Percentiles rank a stretch among this genome's conserved stretches.
phyloP scores from a whole-genome alignment of 495 filamentous ascomycete species.

The Darksidea phi region DNA sequence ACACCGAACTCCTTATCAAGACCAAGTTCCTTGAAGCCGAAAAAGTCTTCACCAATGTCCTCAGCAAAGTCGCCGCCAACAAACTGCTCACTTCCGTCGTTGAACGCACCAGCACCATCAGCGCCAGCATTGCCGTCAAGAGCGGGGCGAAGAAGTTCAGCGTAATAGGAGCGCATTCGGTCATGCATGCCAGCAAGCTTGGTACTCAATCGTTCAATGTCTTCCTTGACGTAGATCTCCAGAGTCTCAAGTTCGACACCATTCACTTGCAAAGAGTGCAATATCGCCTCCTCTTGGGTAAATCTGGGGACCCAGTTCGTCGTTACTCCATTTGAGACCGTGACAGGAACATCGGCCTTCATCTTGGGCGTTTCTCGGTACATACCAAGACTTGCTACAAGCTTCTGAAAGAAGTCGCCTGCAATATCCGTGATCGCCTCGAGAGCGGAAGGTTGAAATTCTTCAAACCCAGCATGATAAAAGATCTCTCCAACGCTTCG shows the following conservation, averaged over 20 bases:
- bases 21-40: constrained; percentile 94
- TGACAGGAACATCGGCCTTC: constrained; percentile 48
- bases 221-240: constrained; percentile 88
- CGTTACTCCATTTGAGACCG: constrained; percentile 42
- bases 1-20: constrained; percentile 86
- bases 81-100: constrained; percentile 96
- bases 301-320: constrained; percentile 62
- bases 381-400: constrained; percentile 71
- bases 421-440: constrained; percentile 90
- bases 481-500: constrained; percentile 91
- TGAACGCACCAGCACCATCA: constrained; percentile 87
- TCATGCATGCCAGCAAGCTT: constrained; percentile 86
- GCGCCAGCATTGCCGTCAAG: constrained; percentile 68
- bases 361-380: constrained; percentile 79
- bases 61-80: constrained; percentile 95
- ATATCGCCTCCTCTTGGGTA: constrained; percentile 75
- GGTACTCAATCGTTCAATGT: constrained; percentile 82
- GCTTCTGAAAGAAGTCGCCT: constrained; percentile 81
- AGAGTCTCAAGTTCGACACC: constrained; percentile 78
- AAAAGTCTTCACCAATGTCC: constrained; percentile 97
- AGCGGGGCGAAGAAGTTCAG: constrained; percentile 87
- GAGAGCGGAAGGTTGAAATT: constrained; percentile 90
- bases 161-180: constrained; percentile 82
- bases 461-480: constrained; percentile 96
- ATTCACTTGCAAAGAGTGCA: constrained; percentile 79